A percentile compares a stretch with the other conserved stretches of the same genome.
Evolutionary conservation across 1,139 yeast species (phyloP).

Genomic region (Sugiyamaella novakii): DNA sequence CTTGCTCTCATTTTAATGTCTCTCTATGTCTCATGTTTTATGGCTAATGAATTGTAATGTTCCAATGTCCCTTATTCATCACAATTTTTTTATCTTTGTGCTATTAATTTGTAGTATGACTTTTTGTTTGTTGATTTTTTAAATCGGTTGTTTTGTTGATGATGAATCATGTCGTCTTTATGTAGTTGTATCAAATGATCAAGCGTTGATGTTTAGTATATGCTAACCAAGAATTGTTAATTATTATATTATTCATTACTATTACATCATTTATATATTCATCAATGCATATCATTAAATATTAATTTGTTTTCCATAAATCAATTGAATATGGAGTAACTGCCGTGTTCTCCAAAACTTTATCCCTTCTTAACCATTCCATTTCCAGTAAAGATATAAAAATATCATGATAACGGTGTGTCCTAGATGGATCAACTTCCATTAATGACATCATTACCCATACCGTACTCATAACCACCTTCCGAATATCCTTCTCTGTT

Average conservation of each 20-base stretch:
- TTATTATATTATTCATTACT: slow-evolving; percentile 7
- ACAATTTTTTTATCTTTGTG: too few relatives aligned
- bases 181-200: too few relatives aligned
- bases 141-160: too few relatives aligned
- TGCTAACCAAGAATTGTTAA: too few relatives aligned
- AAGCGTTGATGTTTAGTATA: too few relatives aligned
- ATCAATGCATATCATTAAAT: slow-evolving; percentile 11
- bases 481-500: slow-evolving; percentile 10
- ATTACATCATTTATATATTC: slow-evolving; percentile 6
- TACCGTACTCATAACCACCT: slow-evolving; percentile 12
- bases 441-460: slow-evolving; percentile 19
- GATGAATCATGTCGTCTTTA: too few relatives aligned
- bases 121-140: too few relatives aligned
- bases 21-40: not conserved
- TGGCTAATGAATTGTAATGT: too few relatives aligned
- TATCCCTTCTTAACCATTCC: slow-evolving; percentile 34
- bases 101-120: too few relatives aligned
- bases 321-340: not conserved
- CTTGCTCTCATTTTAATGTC: too few relatives aligned
- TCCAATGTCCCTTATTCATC: too few relatives aligned
- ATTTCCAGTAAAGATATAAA: slow-evolving; percentile 34
- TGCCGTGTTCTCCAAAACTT: slow-evolving; percentile 18
- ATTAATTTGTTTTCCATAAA: slow-evolving; percentile 12
- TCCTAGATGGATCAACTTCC: slow-evolving; percentile 8
- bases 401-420: slow-evolving; percentile 23